phyloP scores from a whole-genome alignment of 163 green algal genomes.

The Scenedesmus sp. region DNA sequence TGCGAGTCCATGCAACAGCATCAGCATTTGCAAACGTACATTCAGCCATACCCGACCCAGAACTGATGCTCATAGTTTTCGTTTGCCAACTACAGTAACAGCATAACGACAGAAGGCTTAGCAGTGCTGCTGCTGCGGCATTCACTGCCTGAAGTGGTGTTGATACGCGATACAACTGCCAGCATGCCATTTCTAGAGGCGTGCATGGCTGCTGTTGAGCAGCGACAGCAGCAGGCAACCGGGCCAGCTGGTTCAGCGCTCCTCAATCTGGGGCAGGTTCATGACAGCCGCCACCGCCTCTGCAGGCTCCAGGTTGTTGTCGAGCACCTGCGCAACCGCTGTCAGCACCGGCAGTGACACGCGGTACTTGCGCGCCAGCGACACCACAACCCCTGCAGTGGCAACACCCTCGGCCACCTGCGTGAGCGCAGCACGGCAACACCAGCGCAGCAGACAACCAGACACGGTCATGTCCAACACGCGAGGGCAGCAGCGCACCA shows the following conservation, averaged over 20 bases:
- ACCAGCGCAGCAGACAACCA: background rate
- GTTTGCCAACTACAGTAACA: background rate
- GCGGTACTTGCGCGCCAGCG: conserved; percentile 90
- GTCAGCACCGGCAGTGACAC: conserved; percentile 98
- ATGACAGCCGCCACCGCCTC: conserved; percentile 96
- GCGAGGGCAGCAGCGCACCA: no score
- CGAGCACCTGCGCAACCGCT: conserved; percentile 93
- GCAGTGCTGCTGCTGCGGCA: background rate
- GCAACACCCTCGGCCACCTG: conserved; percentile 98
- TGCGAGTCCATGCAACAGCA: background rate
- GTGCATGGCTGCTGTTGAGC: background rate
- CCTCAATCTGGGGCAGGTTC: conserved; percentile 96
- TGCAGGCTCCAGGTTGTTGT: conserved; percentile 84
- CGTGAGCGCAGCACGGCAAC: background rate
- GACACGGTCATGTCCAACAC: no score
- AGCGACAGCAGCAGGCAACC: background rate
- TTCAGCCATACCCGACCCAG: no score
- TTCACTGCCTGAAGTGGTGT: background rate
- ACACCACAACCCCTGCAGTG: conserved; percentile 94
- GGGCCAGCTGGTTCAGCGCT: conserved; percentile 59
- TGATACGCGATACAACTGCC: background rate
- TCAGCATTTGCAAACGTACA: no score
- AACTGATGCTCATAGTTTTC: background rate
- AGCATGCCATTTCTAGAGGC: background rate
- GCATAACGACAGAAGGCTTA: background rate